Evolutionary conservation across 176 grass and related monocot species (phyloP).

Genomic region (Phyllostachys edulis): DNA sequence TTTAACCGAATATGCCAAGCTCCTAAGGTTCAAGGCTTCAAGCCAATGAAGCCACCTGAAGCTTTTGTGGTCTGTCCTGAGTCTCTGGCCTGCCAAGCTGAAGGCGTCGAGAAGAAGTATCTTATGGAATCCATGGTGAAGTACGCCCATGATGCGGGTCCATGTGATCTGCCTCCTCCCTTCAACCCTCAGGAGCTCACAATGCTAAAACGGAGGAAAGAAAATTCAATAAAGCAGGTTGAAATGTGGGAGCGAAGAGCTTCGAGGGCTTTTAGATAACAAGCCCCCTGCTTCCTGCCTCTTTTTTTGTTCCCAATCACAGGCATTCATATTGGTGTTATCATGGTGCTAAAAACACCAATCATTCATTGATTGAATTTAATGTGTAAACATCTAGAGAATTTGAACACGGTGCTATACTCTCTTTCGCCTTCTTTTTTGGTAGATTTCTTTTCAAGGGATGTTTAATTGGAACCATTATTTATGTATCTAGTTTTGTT

Average conservation of each 20-base stretch:
- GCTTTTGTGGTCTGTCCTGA: slow-evolving; percentile 65
- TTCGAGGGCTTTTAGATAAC: not conserved
- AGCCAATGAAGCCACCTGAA: slow-evolving; percentile 59
- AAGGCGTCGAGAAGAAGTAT: slow-evolving; percentile 57
- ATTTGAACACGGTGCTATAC: not conserved
- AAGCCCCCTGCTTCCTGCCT: not conserved
- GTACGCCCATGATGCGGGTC: slow-evolving; percentile 33
- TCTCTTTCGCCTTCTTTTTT: not conserved
- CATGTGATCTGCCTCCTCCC: slow-evolving; percentile 64
- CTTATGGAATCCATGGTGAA: slow-evolving; percentile 69
- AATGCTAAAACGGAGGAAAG: slow-evolving; percentile 47
- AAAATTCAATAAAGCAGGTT: slow-evolving; percentile 65
- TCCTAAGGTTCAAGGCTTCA: slow-evolving; percentile 75
- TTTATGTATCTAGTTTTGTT: slow-evolving; percentile 12
- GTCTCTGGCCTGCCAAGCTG: slow-evolving; percentile 66
- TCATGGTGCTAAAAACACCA: not conserved
- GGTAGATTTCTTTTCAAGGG: not conserved
- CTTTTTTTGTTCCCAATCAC: not conserved
- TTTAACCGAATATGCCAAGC: slow-evolving; percentile 75
- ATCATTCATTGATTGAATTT: not conserved
- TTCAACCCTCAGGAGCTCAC: slow-evolving; percentile 51
- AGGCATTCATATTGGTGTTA: not conserved
- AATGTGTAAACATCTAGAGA: slow-evolving; percentile 4
- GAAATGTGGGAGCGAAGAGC: slow-evolving; percentile 59
- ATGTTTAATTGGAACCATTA: not conserved